Evolutionary conservation across 345 rosid genomes (phyloP).

Genomic region (Citrus unshiu): DNA sequence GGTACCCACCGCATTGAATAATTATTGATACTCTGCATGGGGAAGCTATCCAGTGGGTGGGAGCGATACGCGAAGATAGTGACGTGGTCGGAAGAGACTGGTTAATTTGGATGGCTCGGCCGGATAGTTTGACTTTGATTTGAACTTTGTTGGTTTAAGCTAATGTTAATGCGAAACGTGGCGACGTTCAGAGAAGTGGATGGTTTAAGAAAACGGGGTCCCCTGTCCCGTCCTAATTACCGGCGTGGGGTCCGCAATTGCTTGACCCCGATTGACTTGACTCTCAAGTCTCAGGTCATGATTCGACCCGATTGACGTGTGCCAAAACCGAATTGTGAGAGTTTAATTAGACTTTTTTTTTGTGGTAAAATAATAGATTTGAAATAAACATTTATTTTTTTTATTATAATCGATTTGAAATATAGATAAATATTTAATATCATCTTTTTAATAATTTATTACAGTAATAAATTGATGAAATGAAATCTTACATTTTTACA

Average conservation of each 20-base stretch:
- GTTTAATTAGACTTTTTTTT: too few species aligned
- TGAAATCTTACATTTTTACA: too few species aligned
- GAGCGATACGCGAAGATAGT: background rate
- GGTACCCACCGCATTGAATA: background rate
- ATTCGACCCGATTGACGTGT: background rate
- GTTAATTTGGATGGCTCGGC: background rate
- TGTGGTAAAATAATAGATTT: too few species aligned
- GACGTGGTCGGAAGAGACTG: background rate
- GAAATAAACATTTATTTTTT: too few species aligned
- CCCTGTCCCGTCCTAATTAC: too few species aligned
- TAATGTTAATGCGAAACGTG: constrained; percentile 7
- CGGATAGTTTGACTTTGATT: background rate
- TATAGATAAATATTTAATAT: too few species aligned
- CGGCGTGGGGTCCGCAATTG: constrained; percentile 9
- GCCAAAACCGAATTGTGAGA: too few species aligned
- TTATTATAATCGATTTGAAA: too few species aligned
- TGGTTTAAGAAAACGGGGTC: background rate
- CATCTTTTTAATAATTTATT: too few species aligned
- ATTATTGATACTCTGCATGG: background rate
- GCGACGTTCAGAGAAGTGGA: background rate
- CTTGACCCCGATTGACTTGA: background rate
- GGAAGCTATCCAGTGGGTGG: background rate
- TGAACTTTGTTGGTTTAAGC: background rate
- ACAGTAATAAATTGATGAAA: too few species aligned
- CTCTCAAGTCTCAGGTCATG: background rate